phyloP scores from a whole-genome alignment of 495 filamentous ascomycete genomes.

The Staphylotrichum longicolle region DNA sequence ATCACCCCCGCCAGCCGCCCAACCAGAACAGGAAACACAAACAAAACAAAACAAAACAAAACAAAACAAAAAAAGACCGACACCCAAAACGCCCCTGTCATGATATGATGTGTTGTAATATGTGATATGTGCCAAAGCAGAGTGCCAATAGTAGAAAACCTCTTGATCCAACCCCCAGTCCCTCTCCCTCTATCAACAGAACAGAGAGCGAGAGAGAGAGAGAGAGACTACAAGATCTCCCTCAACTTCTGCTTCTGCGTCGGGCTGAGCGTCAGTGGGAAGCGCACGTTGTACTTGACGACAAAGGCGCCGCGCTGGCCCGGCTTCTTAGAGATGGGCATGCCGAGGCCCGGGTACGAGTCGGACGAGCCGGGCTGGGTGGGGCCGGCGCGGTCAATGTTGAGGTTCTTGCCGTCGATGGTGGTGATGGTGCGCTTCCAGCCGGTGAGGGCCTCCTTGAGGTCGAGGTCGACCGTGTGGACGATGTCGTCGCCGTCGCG shows the following conservation, averaged over 20 bases:
- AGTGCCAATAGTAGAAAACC: neutral
- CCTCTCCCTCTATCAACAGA: neutral
- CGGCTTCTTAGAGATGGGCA: slow-evolving; percentile 89
- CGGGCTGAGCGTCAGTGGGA: slow-evolving; percentile 71
- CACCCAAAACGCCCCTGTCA: slow-evolving; percentile 4
- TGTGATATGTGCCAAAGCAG: neutral
- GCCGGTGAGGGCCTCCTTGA: slow-evolving; percentile 97
- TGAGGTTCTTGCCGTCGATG: slow-evolving; percentile 83
- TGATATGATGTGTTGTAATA: neutral
- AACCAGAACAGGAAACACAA: neutral
- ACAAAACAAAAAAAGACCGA: neutral
- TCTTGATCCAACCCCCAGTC: neutral
- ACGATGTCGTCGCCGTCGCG: slow-evolving; percentile 85
- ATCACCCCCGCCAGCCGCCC: neutral
- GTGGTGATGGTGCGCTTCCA: slow-evolving; percentile 90
- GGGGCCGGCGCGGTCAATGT: slow-evolving; percentile 72
- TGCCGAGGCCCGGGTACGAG: slow-evolving; percentile 77
- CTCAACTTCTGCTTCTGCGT: slow-evolving; percentile 75
- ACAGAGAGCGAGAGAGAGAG: no score
- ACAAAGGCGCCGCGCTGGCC: slow-evolving; percentile 81
- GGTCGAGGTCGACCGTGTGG: slow-evolving; percentile 69
- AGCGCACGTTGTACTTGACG: slow-evolving; percentile 86
- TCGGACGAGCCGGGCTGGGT: slow-evolving; percentile 80
- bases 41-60: neutral
- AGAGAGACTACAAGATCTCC: slow-evolving; percentile 60